Conservation (phyloP, 225 moss, liverwort and hornwort genomes). For the Pseudoscleropodium purum region DNA sequence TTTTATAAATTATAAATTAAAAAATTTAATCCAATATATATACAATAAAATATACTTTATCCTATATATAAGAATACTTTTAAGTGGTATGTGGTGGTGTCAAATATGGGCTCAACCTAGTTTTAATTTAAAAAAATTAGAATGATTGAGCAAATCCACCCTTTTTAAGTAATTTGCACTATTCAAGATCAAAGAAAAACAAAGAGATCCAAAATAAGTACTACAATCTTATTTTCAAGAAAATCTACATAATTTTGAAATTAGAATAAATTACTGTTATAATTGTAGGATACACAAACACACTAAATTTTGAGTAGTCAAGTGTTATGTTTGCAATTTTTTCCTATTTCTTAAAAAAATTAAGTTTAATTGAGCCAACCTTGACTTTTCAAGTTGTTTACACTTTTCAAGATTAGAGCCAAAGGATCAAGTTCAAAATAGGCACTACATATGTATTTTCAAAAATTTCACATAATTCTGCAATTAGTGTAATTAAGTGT, state of each 20-base stretch:
- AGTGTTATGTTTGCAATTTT: not conserved
- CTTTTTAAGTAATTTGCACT: not conserved
- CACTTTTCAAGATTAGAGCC: not conserved
- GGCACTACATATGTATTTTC: not conserved
- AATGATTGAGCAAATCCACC: no score
- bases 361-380: no score
- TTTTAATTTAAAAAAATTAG: not conserved
- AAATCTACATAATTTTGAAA: not conserved
- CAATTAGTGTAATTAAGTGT: no score
- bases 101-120: not conserved
- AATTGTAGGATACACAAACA: not conserved
- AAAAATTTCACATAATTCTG: not conserved
- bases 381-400: no score
- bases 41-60: no score
- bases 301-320: not conserved
- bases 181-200: not conserved
- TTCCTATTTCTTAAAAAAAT: not conserved
- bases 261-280: not conserved
- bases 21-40: no score
- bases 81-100: no score
- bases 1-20: no score
- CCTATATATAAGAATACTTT: no score
- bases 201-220: not conserved
- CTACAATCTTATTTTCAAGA: not conserved
- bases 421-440: not conserved